A percentile compares a stretch with the other conserved stretches of the same genome.
Evolutionary conservation across 75 land plant species (phyloP).

Genomic region (Pinus tabuliformis): DNA sequence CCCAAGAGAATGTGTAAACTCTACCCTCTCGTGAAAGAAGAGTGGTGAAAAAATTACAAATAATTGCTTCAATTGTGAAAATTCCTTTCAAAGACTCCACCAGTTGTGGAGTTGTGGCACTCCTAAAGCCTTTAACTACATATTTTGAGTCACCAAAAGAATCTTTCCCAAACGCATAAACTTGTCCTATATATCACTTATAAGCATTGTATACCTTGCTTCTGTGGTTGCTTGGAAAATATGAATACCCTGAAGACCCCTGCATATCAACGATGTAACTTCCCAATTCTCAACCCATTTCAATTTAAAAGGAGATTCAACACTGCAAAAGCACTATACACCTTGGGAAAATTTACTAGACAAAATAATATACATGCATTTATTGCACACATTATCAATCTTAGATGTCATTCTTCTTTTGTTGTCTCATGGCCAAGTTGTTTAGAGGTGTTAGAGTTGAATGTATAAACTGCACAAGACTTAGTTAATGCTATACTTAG

Average conservation of each 20-base stretch:
- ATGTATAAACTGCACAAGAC: too few species aligned
- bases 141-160: conserved; percentile 86
- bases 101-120: conserved; percentile 55
- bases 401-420: conserved; percentile 59
- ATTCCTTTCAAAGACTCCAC: conserved; percentile 80
- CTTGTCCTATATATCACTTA: conserved; percentile 66
- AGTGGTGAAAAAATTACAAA: conserved; percentile 94
- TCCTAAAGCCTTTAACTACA: conserved; percentile 55
- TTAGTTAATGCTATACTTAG: too few species aligned
- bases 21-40: conserved; percentile 73
- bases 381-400: conserved; percentile 51
- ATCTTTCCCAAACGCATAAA: conserved; percentile 86
- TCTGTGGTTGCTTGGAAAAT: conserved; percentile 81
- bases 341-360: not conserved
- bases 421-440: too few species aligned
- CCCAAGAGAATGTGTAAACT: conserved; percentile 89
- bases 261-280: conserved; percentile 13
- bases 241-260: conserved; percentile 68
- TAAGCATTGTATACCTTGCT: conserved; percentile 71
- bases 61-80: conserved; percentile 85
- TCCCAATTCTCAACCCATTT: not conserved
- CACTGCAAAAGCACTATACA: conserved; percentile 1
- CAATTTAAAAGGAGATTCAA: conserved; percentile 1
- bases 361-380: not conserved
- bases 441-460: too few species aligned